phyloP scores from a whole-genome alignment of 2,329 filamentous ascomycete species.

The Aspergillus puulaauensis region DNA sequence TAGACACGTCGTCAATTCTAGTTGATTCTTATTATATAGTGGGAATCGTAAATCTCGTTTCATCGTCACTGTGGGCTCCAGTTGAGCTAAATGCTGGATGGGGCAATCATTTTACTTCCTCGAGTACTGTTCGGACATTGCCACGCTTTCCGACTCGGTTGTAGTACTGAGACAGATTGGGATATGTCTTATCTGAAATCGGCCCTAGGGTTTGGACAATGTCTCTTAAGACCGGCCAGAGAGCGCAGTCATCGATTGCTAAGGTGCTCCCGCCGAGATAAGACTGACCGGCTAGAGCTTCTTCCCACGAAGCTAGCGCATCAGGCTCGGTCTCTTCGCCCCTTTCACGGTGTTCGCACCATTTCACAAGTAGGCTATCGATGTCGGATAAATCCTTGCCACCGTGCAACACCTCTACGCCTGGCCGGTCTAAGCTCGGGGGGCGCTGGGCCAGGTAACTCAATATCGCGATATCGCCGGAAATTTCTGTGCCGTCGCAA shows the following conservation, averaged over 20 bases:
- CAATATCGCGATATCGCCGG: slow-evolving; percentile 35
- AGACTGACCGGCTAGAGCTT: slow-evolving; percentile 26
- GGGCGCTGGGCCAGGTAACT: slow-evolving; percentile 27
- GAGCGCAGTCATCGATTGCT: slow-evolving; percentile 43
- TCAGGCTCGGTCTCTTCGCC: slow-evolving; percentile 11
- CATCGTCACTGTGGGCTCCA: background rate
- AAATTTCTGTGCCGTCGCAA: slow-evolving; percentile 26
- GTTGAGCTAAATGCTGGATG: background rate
- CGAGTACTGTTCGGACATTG: slow-evolving; percentile 35
- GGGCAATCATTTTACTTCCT: slow-evolving; percentile 13
- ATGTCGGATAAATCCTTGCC: slow-evolving; percentile 29
- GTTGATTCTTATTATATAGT: background rate
- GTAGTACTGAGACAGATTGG: slow-evolving; percentile 38
- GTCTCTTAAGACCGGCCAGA: slow-evolving; percentile 45
- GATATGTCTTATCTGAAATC: slow-evolving; percentile 28
- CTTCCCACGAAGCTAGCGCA: slow-evolving; percentile 34
- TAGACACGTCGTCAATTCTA: background rate
- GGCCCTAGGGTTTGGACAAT: slow-evolving; percentile 29
- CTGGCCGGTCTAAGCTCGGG: slow-evolving; percentile 23
- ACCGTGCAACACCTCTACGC: slow-evolving; percentile 27
- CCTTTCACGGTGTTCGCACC: slow-evolving; percentile 26
- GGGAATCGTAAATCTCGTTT: background rate
- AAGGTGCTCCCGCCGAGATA: slow-evolving; percentile 39
- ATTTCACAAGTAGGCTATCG: slow-evolving; percentile 28
- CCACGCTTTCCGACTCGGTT: slow-evolving; percentile 38